phyloP scores from a whole-genome alignment of 805 yeast species.

The Blastobotrys peoriensis region DNA sequence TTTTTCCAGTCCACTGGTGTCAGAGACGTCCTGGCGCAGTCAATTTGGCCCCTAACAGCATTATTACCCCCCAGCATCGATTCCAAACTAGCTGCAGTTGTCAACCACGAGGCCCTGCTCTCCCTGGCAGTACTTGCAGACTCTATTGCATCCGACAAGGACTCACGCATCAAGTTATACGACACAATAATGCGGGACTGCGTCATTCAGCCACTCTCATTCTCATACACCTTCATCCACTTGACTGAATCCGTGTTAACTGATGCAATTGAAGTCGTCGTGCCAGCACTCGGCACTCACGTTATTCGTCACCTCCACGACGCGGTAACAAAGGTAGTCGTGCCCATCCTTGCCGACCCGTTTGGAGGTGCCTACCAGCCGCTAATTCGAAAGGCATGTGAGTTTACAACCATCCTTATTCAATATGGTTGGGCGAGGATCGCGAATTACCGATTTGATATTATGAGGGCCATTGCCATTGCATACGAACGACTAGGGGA shows the following conservation, averaged over 20 bases:
- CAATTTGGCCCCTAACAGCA: conserved; percentile 23
- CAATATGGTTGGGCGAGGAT: conserved; percentile 24
- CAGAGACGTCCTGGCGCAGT: conserved; percentile 24
- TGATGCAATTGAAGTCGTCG: conserved; percentile 9
- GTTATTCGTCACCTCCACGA: conserved; percentile 22
- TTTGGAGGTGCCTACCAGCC: conserved; percentile 20
- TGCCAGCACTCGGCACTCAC: conserved; percentile 15
- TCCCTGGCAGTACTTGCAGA: conserved; percentile 39
- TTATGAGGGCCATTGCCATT: conserved; percentile 22
- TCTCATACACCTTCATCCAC: conserved; percentile 20
- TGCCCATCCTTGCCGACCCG: conserved; percentile 27
- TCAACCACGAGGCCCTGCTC: conserved; percentile 33
- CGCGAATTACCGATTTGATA: conserved; percentile 23
- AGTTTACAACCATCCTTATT: conserved; percentile 14
- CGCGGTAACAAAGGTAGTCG: conserved; percentile 18
- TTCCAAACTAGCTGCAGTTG: conserved; percentile 13
- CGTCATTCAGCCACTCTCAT: conserved; percentile 21
- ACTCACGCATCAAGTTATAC: conserved; percentile 25
- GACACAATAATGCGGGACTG: conserved; percentile 26
- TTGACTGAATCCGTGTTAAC: conserved; percentile 16
- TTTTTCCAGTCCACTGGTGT: conserved; percentile 24
- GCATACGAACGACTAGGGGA: conserved; percentile 13
- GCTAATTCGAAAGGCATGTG: conserved; percentile 16
- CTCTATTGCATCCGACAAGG: background rate
- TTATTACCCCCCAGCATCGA: conserved; percentile 30